Base-by-base conservation (phyloP, 495 filamentous ascomycete species). In the Tuber melanosporum region DNA sequence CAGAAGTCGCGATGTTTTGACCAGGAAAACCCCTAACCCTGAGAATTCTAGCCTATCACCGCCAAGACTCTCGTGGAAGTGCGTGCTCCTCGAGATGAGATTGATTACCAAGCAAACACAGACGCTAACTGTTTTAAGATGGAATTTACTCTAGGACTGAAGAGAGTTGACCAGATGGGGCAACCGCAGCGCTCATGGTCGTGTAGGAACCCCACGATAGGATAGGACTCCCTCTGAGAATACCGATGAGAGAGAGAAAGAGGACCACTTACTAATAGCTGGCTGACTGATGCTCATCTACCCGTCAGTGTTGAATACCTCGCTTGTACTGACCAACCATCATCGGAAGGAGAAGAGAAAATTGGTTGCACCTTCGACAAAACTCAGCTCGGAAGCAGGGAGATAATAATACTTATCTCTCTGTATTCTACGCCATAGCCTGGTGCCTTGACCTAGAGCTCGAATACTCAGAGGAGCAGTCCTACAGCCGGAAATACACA, bases 1-100 rank as follows among this genome's bases (percentile, higher is more conserved):
- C 57, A 66, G 57, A 66, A 66, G 57, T 36, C 57, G 57, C 57
- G 57, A 66, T 66, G 57, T 66, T 66, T 66, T 66, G 57, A 66
- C 57, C 0, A 6, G 26, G 57, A 66, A 7, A 66, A 66, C 26
- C 57, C 57, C 57, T 66, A 36, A 36, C 57, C 57, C 57, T 32
- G 57, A 0, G 5, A 66, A 66, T 17, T 32, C 57, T 15, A n/a
- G 32, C n/a, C 57, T 22, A 32, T 36, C 52, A 26, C 57, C 12
- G 6, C 57, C 57, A 66, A 32, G 26, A 66, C 57, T 22, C 52
- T 32, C 12, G 4, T 66, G 26, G n/a, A 9, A 36, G 36, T 66
- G 57, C 14, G 4, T 43, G 42, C 42, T 43, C 42, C 6, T 8
- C 42, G 3, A 5, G n/a, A 62, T 57, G n/a, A 32, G 3, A 3